phyloP scores from a whole-genome alignment of 2,329 filamentous ascomycete genomes.

The Basipetospora chlamydospora region DNA sequence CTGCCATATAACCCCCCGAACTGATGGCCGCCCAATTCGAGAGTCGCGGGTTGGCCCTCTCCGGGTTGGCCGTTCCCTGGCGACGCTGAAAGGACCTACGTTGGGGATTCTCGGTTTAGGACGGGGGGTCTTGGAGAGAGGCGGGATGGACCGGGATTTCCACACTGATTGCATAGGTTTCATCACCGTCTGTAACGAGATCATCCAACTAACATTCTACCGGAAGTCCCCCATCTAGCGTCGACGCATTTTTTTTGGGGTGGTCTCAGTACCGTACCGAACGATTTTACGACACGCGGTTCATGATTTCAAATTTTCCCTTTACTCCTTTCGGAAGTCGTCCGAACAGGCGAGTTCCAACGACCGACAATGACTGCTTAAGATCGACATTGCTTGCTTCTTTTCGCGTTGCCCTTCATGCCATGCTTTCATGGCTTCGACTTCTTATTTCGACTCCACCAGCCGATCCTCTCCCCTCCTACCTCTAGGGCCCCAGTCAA shows the following conservation, averaged over 20 bases:
- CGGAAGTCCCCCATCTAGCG: not conserved
- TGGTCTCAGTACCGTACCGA: not conserved
- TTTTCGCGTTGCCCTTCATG: not conserved
- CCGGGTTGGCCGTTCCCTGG: too few relatives aligned
- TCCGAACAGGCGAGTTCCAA: slow-evolving; percentile 2
- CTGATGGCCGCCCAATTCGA: too few relatives aligned
- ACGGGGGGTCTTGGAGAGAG: too few relatives aligned
- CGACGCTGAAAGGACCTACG: too few relatives aligned
- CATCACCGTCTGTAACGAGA: slow-evolving; percentile 5
- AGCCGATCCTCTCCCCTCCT: too few relatives aligned
- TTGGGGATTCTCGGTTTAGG: too few relatives aligned
- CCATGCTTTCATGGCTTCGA: too few relatives aligned
- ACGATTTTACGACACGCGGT: slow-evolving; percentile 1
- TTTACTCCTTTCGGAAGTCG: slow-evolving; percentile 1
- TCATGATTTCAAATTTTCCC: slow-evolving; percentile 1
- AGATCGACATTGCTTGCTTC: slow-evolving; percentile 2
- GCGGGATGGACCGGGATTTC: slow-evolving; percentile 1
- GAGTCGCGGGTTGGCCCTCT: too few relatives aligned
- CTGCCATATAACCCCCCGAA: too few relatives aligned
- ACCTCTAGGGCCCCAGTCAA: too few relatives aligned
- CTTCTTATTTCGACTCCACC: too few relatives aligned
- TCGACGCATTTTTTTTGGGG: not conserved
- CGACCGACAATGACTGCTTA: slow-evolving; percentile 1
- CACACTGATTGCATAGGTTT: slow-evolving; percentile 3
- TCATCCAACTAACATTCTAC: not conserved